phyloP scores from a whole-genome alignment of 768 basidiomycete genomes.

The Russula lepida region DNA sequence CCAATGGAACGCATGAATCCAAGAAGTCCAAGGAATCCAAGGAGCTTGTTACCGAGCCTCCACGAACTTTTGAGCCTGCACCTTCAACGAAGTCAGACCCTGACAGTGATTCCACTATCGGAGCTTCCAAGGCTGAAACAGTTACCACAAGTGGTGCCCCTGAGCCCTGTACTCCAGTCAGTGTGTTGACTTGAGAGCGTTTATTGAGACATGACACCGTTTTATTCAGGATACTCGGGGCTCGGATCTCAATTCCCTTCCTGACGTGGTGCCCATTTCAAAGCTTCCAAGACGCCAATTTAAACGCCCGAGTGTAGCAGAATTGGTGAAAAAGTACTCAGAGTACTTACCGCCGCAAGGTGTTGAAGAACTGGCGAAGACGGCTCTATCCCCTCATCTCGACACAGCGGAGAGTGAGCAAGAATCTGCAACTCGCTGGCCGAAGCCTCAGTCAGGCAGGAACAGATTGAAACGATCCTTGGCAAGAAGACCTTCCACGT shows the following conservation, averaged over 20 bases:
- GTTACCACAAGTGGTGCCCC: not conserved
- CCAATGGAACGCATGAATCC: slow-evolving; percentile 15
- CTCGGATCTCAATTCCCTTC: slow-evolving; percentile 13
- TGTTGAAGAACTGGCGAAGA: slow-evolving; percentile 61
- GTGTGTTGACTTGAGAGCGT: not conserved
- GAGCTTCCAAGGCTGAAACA: slow-evolving; percentile 33
- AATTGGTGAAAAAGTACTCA: slow-evolving; percentile 76
- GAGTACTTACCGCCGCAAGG: slow-evolving; percentile 67
- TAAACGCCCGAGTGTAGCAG: slow-evolving; percentile 65
- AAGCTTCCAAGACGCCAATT: slow-evolving; percentile 53
- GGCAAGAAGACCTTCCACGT: slow-evolving; percentile 50
- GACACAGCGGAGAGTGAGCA: slow-evolving; percentile 75
- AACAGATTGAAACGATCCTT: slow-evolving; percentile 45
- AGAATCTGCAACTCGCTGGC: slow-evolving; percentile 39
- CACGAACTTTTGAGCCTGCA: not conserved
- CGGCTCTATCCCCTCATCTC: slow-evolving; percentile 48
- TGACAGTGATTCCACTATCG: slow-evolving; percentile 83
- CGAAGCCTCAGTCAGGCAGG: slow-evolving; percentile 34
- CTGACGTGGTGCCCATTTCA: slow-evolving; percentile 34
- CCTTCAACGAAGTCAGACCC: slow-evolving; percentile 43
- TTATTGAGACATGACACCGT: not conserved
- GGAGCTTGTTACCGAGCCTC: not conserved
- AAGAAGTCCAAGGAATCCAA: not conserved
- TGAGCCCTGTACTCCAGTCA: slow-evolving; percentile 19
- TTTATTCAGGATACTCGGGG: slow-evolving; percentile 1